A percentile compares a stretch with the other conserved stretches of the same genome.
These are phyloP conservation scores for Beauveria brongniartii DNA, from an alignment of 2,329 filamentous ascomycete species.

Conservation along the genomic window DNA sequence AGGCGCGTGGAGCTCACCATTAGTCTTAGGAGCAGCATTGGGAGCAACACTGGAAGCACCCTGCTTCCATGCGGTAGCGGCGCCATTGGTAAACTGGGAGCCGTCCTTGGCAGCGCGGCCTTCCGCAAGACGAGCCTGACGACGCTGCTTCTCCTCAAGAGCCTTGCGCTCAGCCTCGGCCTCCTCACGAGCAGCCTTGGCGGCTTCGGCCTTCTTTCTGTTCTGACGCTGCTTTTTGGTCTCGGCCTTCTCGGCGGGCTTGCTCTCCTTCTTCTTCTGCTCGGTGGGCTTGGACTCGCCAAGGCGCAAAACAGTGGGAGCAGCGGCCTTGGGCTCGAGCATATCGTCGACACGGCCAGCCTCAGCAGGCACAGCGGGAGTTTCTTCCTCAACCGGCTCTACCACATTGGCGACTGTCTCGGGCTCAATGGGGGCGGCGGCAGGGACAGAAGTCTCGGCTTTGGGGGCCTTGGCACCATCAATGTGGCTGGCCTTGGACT, in stretches of 20 bases:
- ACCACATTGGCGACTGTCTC: conserved; percentile 43
- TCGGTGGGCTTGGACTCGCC: conserved; percentile 58
- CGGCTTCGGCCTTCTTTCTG: conserved; percentile 75
- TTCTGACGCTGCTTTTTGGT: conserved; percentile 96
- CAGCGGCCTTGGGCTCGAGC: conserved; percentile 65
- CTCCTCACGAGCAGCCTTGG: conserved; percentile 66
- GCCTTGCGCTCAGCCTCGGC: conserved; percentile 71
- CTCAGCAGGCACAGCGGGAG: conserved; percentile 56
- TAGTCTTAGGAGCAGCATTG: conserved; percentile 25
- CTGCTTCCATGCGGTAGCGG: conserved; percentile 36
- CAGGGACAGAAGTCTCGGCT: conserved; percentile 45
- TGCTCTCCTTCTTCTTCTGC: conserved; percentile 51
- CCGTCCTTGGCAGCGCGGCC: conserved; percentile 80
- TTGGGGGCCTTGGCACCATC: conserved; percentile 36
- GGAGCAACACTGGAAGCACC: conserved; percentile 25
- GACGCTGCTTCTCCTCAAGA: conserved; percentile 74
- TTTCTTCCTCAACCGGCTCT: conserved; percentile 76
- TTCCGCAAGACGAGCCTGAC: conserved; percentile 71
- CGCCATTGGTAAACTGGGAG: conserved; percentile 43
- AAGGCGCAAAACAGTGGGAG: conserved; percentile 69
- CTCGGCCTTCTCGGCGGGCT: conserved; percentile 60
- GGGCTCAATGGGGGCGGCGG: conserved; percentile 39
- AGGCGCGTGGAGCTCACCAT: conserved; percentile 34
- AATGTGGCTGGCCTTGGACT: conserved; percentile 51
- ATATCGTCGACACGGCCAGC: conserved; percentile 78